Base-by-base conservation (phyloP, 179 eudicot species). In the Pouteria campechiana region DNA sequence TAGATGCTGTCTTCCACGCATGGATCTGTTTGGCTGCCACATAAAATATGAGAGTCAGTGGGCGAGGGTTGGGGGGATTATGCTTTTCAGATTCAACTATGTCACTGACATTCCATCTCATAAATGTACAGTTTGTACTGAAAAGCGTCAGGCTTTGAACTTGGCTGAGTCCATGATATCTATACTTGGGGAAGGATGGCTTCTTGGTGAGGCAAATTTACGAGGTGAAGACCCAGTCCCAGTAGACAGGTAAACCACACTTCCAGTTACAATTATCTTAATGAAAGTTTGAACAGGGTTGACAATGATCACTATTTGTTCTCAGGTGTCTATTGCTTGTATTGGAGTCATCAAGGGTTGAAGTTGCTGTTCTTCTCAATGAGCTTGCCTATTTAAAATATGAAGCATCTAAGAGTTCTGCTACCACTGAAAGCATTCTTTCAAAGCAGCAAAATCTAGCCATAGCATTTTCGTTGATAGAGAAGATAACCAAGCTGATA, bases 261-360 rank as follows among this genome's bases (percentile, higher is more conserved):
- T n/a, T n/a, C n/a, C n/a, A n/a, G n/a, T n/a, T n/a, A n/a, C n/a
- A n/a, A n/a, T n/a, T n/a, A n/a, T n/a, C n/a, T n/a, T n/a, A n/a
- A n/a, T n/a, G n/a, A n/a, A n/a, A n/a, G n/a, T n/a, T n/a, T n/a
- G n/a, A n/a, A n/a, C n/a, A n/a, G n/a, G n/a, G n/a, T n/a, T n/a
- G n/a, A n/a, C n/a, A n/a, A n/a, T 31, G 45, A 30, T 36, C 38
- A 17, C 5, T 25, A 39, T 27, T 39, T 22, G 35, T 37, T 46
- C 33, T 41, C 75, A 83, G 97, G 76, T 81, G 97, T 57, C 56
- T 79, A 45, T 60, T 81, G 69, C 89, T 89, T 32, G 79, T 89
- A 56, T 64, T 89, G 47, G 97, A 89, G 81, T 66, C 95, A 24
- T 74, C 97, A 12, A 85, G 95, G 66, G 81, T 89, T 25, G 97